phyloP scores from a whole-genome alignment of 2,329 filamentous ascomycete species.

The Aureobasidium sp. region DNA sequence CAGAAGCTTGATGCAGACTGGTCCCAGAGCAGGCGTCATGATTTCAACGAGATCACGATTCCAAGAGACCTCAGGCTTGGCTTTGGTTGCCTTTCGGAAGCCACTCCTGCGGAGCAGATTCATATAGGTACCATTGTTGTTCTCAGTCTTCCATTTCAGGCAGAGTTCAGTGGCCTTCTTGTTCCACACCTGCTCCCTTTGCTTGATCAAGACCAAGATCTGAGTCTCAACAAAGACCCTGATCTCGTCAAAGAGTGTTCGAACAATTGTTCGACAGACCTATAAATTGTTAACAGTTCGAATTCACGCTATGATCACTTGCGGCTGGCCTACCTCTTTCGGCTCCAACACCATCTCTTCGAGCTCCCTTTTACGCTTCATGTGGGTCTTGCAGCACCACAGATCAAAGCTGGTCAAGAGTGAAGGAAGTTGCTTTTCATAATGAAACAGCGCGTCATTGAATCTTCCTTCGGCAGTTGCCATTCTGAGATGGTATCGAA shows the following conservation, averaged over 20 bases:
- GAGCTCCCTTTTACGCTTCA: neutral
- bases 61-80: neutral
- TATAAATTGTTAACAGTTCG: too few species aligned
- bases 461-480: constrained; percentile 18
- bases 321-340: neutral
- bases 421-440: constrained; percentile 2
- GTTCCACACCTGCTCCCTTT: neutral
- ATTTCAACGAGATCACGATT: constrained; percentile 16
- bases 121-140: neutral
- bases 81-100: neutral
- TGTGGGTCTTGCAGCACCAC: neutral
- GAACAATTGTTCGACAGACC: neutral
- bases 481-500: constrained; percentile 8
- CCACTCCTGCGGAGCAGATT: neutral
- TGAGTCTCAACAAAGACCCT: neutral
- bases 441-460: constrained; percentile 15
- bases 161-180: neutral
- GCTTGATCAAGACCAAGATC: neutral
- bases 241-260: neutral
- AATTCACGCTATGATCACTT: neutral
- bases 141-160: neutral
- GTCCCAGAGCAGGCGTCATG: neutral
- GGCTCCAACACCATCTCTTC: neutral
- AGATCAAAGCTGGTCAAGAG: constrained; percentile 4
- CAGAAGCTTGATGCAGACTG: neutral